Evolutionary conservation across 2,329 filamentous ascomycete genomes (phyloP), one percentile per base, ranked within the genome.

Genomic region (Metarhizium anisopliae): DNA sequence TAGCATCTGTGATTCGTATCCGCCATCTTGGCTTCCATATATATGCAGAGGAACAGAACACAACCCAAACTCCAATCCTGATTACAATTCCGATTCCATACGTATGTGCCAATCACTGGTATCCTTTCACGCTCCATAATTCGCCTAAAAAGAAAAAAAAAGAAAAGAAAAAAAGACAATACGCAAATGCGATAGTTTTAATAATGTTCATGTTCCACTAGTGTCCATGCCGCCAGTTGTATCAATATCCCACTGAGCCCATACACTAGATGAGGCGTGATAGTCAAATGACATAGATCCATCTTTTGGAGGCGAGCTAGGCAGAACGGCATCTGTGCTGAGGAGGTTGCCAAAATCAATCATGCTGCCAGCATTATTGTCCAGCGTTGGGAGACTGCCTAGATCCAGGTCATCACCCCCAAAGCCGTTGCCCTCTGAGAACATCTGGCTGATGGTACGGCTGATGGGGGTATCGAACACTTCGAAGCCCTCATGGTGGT

Each of bases 391-490:
- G 36, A 78, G 59, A 56, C 59, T 68, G 53, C 65, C 66, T 32
- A 79, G 65, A 55, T 80, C 77, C 11, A 80, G 61, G 45, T 78
- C 74, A 30, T 73, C 56, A 67, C 72, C 40, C 65, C 71, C 62
- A 61, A 80, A 77, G 47, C 74, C 66, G 55, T 77, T 74, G 10
- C 73, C 74, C 58, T 85, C 81, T 7, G 79, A 84, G 20, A 89
- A 74, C 58, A 89, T 74, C 62, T 86, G 79, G 60, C 80, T 81
- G 40, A 90, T 76, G 25, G 84, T 81, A 42, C 80, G 76, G 2
- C 82, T 83, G 63, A 86, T 80, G 0, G 84, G 84, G 6, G 83
- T 83, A 55, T 77, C 75, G 50, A 74, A 72, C 3, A 72, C 59
- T 51, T 72, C 70, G 50, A 77, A 71, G 43, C 69, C 66, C 6